A percentile compares a stretch with the other conserved stretches of the same genome.
Evolutionary conservation across 306 rosid species (phyloP).

Genomic region (Luffa aegyptiaca): DNA sequence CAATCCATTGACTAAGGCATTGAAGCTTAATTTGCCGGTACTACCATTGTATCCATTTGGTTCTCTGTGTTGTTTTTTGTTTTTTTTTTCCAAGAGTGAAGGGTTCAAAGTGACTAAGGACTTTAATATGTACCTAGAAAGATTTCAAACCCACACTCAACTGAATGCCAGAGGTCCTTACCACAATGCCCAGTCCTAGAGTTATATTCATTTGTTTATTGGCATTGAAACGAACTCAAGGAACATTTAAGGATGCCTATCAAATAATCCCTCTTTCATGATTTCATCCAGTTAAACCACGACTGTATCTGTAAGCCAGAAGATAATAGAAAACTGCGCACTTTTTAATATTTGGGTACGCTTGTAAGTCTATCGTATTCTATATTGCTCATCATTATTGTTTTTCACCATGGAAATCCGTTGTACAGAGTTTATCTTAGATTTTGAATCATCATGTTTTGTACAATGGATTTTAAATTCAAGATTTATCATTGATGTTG

Average conservation of each 20-base stretch:
- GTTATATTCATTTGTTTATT: neutral
- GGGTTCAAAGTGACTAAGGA: neutral
- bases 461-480: neutral
- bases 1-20: neutral
- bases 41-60: neutral
- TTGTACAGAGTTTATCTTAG: neutral
- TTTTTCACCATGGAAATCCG: neutral
- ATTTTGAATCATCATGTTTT: neutral
- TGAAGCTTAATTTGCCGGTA: neutral
- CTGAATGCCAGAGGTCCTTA: neutral
- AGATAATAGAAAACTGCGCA: neutral
- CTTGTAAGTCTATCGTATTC: neutral
- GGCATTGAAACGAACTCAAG: neutral
- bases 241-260: neutral
- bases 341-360: neutral
- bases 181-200: neutral
- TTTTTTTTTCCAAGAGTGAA: neutral
- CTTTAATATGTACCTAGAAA: neutral
- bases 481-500: neutral
- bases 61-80: neutral
- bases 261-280: neutral
- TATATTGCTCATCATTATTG: neutral
- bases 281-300: neutral
- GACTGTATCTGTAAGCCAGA: neutral
- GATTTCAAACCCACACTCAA: neutral